phyloP scores from a whole-genome alignment of 768 basidiomycete species.

The Pleurotus tuber-regium region DNA sequence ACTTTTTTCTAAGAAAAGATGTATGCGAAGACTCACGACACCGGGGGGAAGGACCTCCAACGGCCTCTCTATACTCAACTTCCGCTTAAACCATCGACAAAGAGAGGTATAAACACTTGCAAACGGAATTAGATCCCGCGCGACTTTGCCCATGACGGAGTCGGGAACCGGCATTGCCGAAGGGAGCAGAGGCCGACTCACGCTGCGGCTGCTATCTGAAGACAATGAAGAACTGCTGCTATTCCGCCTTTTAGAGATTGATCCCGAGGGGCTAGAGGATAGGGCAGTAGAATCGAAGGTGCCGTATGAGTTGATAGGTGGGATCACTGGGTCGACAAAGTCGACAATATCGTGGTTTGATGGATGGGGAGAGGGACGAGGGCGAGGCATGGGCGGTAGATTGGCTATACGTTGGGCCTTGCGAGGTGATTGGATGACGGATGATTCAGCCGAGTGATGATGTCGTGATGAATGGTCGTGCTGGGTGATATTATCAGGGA shows the following conservation, averaged over 20 bases:
- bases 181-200: slow-evolving; percentile 40
- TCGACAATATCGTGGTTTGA: neutral
- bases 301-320: slow-evolving; percentile 50
- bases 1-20: too few relatives aligned
- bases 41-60: too few relatives aligned
- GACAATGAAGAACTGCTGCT: slow-evolving; percentile 17
- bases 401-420: slow-evolving; percentile 29
- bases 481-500: too few relatives aligned
- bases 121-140: slow-evolving; percentile 39
- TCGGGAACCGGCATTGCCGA: slow-evolving; percentile 26
- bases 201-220: slow-evolving; percentile 12
- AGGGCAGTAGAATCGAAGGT: slow-evolving; percentile 34
- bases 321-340: slow-evolving; percentile 33
- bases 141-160: slow-evolving; percentile 27
- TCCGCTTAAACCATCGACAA: slow-evolving; percentile 16
- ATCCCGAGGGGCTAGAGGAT: slow-evolving; percentile 16
- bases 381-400: slow-evolving; percentile 15
- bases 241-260: slow-evolving; percentile 14
- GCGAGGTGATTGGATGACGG: slow-evolving; percentile 14
- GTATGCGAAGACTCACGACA: too few relatives aligned
- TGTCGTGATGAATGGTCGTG: too few relatives aligned
- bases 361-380: slow-evolving; percentile 5
- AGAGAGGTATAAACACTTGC: slow-evolving; percentile 25
- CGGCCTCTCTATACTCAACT: slow-evolving; percentile 18
- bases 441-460: too few relatives aligned